phyloP scores from a whole-genome alignment of 1,284 basidiomycete species.

The Phellopilus nigrolimitatus region DNA sequence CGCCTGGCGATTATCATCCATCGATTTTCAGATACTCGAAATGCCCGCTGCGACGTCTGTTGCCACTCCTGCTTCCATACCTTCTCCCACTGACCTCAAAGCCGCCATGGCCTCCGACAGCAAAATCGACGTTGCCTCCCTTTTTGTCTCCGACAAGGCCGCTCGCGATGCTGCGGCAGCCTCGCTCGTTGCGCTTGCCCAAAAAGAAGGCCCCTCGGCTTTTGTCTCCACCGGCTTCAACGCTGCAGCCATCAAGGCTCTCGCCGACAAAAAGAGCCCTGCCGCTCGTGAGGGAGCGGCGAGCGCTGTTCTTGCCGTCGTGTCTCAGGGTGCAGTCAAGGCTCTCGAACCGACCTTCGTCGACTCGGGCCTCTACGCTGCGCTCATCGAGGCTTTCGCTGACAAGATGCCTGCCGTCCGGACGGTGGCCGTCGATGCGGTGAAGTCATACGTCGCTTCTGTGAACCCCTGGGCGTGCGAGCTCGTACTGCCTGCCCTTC shows the following conservation, averaged over 20 bases:
- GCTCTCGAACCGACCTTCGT: constrained; percentile 89
- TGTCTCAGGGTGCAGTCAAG: constrained; percentile 75
- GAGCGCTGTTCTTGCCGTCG: constrained; percentile 64
- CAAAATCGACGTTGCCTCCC: constrained; percentile 56
- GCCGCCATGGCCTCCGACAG: constrained; percentile 39
- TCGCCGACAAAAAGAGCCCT: constrained; percentile 88
- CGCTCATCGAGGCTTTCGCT: constrained; percentile 87
- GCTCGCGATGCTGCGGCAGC: constrained; percentile 66
- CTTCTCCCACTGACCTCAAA: constrained; percentile 63
- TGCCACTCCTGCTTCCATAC: constrained; percentile 36
- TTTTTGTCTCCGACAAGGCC: constrained; percentile 73
- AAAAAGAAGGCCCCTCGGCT: constrained; percentile 85
- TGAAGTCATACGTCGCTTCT: constrained; percentile 72
- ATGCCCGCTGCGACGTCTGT: constrained; percentile 70
- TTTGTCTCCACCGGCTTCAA: constrained; percentile 75
- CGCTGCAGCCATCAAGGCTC: constrained; percentile 80
- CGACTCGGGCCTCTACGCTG: constrained; percentile 78
- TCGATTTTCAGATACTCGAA: constrained; percentile 31
- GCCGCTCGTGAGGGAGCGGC: constrained; percentile 84
- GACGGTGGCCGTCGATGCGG: constrained; percentile 82
- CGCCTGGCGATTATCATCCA: background rate
- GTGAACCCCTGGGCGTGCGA: constrained; percentile 91
- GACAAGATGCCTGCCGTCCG: constrained; percentile 88
- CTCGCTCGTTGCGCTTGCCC: constrained; percentile 66
- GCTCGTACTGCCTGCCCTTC: constrained; percentile 84